Evolutionary conservation across 2,329 filamentous ascomycete species (phyloP), one percentile per base, ranked within the genome.

Genomic region (Coniella lustricola): DNA sequence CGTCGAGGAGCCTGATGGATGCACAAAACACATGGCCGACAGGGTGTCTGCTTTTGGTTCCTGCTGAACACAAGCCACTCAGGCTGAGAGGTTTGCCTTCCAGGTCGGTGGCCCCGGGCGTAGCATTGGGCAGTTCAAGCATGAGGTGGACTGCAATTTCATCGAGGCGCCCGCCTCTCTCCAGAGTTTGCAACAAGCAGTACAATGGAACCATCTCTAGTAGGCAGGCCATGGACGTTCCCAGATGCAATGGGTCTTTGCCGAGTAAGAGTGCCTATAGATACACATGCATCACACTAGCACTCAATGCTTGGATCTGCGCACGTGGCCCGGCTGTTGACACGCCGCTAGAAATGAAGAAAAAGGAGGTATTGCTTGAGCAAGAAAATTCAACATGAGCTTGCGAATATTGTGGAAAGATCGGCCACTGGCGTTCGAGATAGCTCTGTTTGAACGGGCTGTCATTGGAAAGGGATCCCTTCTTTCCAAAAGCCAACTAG

Each of bases 11-110:
- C n/a, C 22, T 32, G 35, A 40, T 17, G 32, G 35, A 39, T 47
- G 48, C 48, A 32, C 42, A 34, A 50, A 50, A 50, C 50, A 50
- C 48, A 50, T 50, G 50, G 50, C 44, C 7, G 42, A 43, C 44
- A 44, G 37, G 50, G 43, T 17, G 17, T 13, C 7, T 43, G 38
- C 9, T 12, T 39, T 43, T 31, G 36, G 17, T 9, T 35, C 31
- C 21, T 14, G 18, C 14, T 35, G 38, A 35, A 46, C 16, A 34
- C 8, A 25, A 34, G 29, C 34, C 34, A 46, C 43, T 25, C 21
- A 25, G 42, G 42, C 37, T 16, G 37, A 14, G 12, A 16, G n/a
- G 20, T 9, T 25, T 21, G 21, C n/a, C 12, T n/a, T 12, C 38
- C 38, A 21, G 8, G 22, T 41, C 38, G n/a, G 16, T 41, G 18